Conservation (phyloP, 2,329 filamentous ascomycete genomes). For the Colletotrichum liriopes region DNA sequence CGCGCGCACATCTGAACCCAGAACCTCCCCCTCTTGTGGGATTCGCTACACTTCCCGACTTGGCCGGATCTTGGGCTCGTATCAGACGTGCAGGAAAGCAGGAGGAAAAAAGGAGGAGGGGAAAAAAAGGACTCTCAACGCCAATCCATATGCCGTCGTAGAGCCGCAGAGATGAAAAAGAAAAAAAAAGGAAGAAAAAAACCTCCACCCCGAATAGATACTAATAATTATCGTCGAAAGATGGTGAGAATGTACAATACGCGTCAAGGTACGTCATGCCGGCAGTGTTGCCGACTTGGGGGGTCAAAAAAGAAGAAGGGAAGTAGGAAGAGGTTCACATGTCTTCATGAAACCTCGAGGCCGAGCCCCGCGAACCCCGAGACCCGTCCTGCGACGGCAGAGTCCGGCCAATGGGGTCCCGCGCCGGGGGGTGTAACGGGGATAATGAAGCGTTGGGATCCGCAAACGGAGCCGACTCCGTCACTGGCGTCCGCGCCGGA, state of each 20-base stretch:
- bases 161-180: slow-evolving; percentile 18
- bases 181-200: not conserved
- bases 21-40: not conserved
- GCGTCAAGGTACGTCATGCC: slow-evolving; percentile 28
- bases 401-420: slow-evolving; percentile 58
- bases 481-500: slow-evolving; percentile 75
- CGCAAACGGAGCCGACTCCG: slow-evolving; percentile 67
- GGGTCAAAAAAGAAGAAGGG: not conserved
- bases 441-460: slow-evolving; percentile 45
- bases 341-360: slow-evolving; percentile 60
- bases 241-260: slow-evolving; percentile 42
- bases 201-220: slow-evolving; percentile 23
- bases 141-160: slow-evolving; percentile 41
- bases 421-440: slow-evolving; percentile 47
- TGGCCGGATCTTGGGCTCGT: slow-evolving; percentile 2
- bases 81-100: slow-evolving; percentile 11
- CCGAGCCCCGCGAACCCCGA: slow-evolving; percentile 51
- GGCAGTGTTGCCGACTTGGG: slow-evolving; percentile 24
- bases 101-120: not conserved
- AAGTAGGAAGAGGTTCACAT: slow-evolving; percentile 45
- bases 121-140: slow-evolving; percentile 23
- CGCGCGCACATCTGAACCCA: slow-evolving; percentile 9
- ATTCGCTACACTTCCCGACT: slow-evolving; percentile 5
- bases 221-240: slow-evolving; percentile 39
- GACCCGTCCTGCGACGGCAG: slow-evolving; percentile 53